These are phyloP conservation scores for Nasturtium officinale DNA, from an alignment of 345 rosid genomes.

Conservation along the genomic window DNA sequence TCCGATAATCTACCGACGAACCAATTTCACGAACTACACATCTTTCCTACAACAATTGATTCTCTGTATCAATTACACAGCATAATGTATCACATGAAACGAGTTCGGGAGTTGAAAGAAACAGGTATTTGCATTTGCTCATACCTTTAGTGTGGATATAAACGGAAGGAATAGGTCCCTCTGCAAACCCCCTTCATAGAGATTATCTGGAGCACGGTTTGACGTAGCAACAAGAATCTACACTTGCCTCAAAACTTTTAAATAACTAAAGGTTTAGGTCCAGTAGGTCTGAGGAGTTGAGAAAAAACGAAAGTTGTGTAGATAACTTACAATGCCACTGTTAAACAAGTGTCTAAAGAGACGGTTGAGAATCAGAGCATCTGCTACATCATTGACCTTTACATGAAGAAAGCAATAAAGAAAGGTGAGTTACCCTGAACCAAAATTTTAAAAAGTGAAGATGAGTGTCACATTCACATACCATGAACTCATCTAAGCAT, in stretches of 20 bases:
- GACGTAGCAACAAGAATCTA: slow-evolving; percentile 94
- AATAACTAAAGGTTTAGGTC: slow-evolving; percentile 13
- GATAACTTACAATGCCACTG: slow-evolving; percentile 79
- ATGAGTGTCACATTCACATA: slow-evolving; percentile 42
- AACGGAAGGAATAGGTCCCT: slow-evolving; percentile 96
- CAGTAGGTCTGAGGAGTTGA: slow-evolving; percentile 17
- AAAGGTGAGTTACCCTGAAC: slow-evolving; percentile 4
- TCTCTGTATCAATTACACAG: slow-evolving; percentile 12
- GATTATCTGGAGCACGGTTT: slow-evolving; percentile 95
- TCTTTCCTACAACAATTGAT: slow-evolving; percentile 66
- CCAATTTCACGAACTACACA: slow-evolving; percentile 91
- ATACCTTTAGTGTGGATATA: slow-evolving; percentile 78
- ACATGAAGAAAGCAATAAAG: slow-evolving; percentile 24
- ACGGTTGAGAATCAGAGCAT: slow-evolving; percentile 92
- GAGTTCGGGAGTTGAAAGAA: background rate
- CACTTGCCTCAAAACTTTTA: slow-evolving; percentile 41
- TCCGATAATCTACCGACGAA: slow-evolving; percentile 83
- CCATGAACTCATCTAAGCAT: slow-evolving; percentile 98
- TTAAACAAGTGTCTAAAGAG: slow-evolving; percentile 79
- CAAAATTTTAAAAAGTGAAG: background rate
- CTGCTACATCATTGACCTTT: slow-evolving; percentile 97
- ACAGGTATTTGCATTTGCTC: background rate
- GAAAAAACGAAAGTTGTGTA: background rate
- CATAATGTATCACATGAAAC: slow-evolving; percentile 8
- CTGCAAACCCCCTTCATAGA: slow-evolving; percentile 90